These are phyloP conservation scores for Dujonia santamariae DNA, from an alignment of 1,139 yeast genomes.

Conservation along the genomic window DNA sequence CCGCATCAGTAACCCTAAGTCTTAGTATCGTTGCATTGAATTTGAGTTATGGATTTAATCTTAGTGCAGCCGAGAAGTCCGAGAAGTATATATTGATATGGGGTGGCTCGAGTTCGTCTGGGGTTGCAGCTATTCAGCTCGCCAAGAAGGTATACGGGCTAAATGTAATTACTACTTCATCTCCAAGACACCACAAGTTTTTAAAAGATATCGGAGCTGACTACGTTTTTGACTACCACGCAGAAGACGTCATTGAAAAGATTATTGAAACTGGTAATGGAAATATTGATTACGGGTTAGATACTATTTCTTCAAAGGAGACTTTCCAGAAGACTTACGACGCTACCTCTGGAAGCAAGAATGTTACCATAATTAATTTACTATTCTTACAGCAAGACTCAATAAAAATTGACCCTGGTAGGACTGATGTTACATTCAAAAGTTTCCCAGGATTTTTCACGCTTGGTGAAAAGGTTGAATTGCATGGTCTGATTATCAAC, in stretches of 20 bases:
- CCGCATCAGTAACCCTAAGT: too few relatives aligned
- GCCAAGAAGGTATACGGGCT: constrained; percentile 51
- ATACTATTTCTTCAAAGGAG: constrained; percentile 44
- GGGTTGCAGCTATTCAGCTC: constrained; percentile 52
- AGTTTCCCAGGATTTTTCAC: constrained; percentile 1
- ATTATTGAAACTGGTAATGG: constrained; percentile 41
- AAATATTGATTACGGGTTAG: constrained; percentile 49
- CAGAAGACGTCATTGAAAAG: constrained; percentile 47
- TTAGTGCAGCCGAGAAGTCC: too few relatives aligned
- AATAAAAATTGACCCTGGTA: constrained; percentile 9
- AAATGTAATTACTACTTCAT: constrained; percentile 54
- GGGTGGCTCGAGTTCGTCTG: constrained; percentile 63
- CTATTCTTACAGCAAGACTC: constrained; percentile 3
- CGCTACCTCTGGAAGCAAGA: constrained; percentile 30
- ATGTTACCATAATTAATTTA: constrained; percentile 14
- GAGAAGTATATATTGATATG: constrained; percentile 43
- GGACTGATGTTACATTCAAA: constrained; percentile 6
- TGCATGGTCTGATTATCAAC: constrained; percentile 3
- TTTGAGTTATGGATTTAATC: too few relatives aligned
- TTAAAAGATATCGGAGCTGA: constrained; percentile 59
- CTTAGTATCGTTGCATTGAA: too few relatives aligned
- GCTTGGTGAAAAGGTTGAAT: constrained; percentile 5
- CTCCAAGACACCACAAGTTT: constrained; percentile 38
- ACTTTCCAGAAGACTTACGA: constrained; percentile 44
- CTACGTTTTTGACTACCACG: constrained; percentile 56